Evolutionary conservation across 192 early-diverging fungal species (phyloP), one percentile per base, ranked within the genome.

Genomic region (Linnemannia schmuckeri): DNA sequence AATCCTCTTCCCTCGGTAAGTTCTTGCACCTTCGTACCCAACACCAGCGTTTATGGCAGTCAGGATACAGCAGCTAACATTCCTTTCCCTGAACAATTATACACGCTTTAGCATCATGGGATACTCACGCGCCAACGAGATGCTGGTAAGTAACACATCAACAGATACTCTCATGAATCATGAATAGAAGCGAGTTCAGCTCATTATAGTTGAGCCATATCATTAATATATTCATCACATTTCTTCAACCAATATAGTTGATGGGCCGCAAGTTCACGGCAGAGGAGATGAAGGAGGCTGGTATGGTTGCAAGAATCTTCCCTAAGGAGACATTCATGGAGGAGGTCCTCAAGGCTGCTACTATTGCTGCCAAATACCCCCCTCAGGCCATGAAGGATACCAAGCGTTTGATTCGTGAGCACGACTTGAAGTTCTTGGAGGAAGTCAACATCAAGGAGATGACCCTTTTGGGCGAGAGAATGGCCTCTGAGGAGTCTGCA

Each of bases 121-220:
- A 0, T 78, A 83, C 3, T 88, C 90, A 9, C 84, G 88, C 10
- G 95, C 95, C 44, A 96, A 94, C 88, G 93, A 95, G 74, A 93
- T 95, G 91, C 85, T 95, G 41, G 88, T 92, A 79, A 81, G 89
- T 66, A 15, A 20, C 15, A 37, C 8, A 4, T 52, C 15, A 77
- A 55, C 1, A 42, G 17, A 37, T 3, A 35, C 20, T 18, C 33
- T 40, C 35, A 22, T 2, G 6, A 1, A 41, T 71, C 22, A 3
- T 24, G 27, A 2, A 41, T 8, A 22, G 70, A 3, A 71, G 7
- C 7, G 38, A 18, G 6, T 20, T 22, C 40, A 24, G 6, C 4
- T 22, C 7, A 4, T n/a, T 15, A 8, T 17, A 37, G 22, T 38
- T 70, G 24, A n/a, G 3, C 13, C 0, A 17, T 27, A 33, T 7